Percentiles rank a stretch among this genome's conserved stretches.
These are phyloP conservation scores for Aegilops speltoides DNA, from an alignment of 176 grass and related monocot genomes.

Conservation along the genomic window DNA sequence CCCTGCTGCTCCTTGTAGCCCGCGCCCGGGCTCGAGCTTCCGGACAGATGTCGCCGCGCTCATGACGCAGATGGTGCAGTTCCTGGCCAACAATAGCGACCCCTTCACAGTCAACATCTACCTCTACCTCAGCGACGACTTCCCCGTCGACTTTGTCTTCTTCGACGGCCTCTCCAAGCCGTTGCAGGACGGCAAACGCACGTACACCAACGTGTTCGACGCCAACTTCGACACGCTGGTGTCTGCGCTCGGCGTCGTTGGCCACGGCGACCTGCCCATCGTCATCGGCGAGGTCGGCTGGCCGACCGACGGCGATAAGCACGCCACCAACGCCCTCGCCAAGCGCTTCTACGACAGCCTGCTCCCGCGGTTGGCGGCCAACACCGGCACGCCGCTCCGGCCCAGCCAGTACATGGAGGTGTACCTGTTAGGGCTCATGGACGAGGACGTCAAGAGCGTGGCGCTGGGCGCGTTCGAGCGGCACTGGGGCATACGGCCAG, in stretches of 20 bases:
- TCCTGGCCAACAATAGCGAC: no score
- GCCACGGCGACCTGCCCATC: constrained; percentile 21
- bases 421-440: constrained; percentile 77
- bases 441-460: constrained; percentile 84
- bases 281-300: constrained; percentile 93
- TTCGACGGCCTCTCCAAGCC: no score
- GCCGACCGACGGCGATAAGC: constrained; percentile 85
- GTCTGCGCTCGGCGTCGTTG: constrained; percentile 66
- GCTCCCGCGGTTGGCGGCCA: constrained; percentile 38
- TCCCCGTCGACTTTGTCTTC: no score
- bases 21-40: no score
- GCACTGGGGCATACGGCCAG: constrained; percentile 93
- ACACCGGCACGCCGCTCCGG: constrained; percentile 52
- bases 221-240: constrained; percentile 89
- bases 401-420: constrained; percentile 83
- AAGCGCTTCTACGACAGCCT: no score
- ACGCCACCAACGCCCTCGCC: constrained; percentile 36
- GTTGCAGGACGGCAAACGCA: no score
- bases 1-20: no score
- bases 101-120: no score
- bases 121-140: no score
- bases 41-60: no score
- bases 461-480: constrained; percentile 85
- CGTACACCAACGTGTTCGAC: constrained; percentile 97
- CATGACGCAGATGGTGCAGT: no score